A percentile compares a stretch with the other conserved stretches of the same genome.
phyloP scores from a whole-genome alignment of 768 basidiomycete species.

The Tulasnella sp. region DNA sequence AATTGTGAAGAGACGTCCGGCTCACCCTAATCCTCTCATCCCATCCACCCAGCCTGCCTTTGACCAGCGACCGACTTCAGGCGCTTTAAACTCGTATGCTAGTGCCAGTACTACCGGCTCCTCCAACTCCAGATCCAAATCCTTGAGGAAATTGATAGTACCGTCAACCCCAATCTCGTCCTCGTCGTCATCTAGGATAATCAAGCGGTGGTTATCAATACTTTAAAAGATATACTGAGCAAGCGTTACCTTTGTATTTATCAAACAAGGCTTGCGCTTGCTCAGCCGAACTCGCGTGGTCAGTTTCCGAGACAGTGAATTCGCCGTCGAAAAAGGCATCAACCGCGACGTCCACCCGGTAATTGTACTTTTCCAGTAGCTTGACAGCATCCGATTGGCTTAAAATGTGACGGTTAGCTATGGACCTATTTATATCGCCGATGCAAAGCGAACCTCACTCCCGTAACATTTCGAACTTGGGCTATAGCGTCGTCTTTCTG shows the following conservation, averaged over 20 bases:
- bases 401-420: not conserved
- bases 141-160: slow-evolving; percentile 64
- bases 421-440: not conserved
- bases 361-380: slow-evolving; percentile 14
- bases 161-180: slow-evolving; percentile 60
- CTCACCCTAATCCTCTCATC: slow-evolving; percentile 64
- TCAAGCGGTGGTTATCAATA: not conserved
- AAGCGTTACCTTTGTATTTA: slow-evolving; percentile 47
- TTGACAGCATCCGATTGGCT: slow-evolving; percentile 13
- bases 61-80: slow-evolving; percentile 58
- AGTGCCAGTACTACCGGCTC: slow-evolving; percentile 74
- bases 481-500: slow-evolving; percentile 12
- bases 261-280: slow-evolving; percentile 52
- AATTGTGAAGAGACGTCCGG: slow-evolving; percentile 7
- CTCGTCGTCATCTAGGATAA: slow-evolving; percentile 22
- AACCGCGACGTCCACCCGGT: slow-evolving; percentile 16
- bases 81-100: slow-evolving; percentile 71
- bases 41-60: slow-evolving; percentile 66
- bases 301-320: not conserved
- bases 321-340: slow-evolving; percentile 19
- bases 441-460: not conserved
- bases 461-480: not conserved
- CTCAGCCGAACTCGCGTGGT: slow-evolving; percentile 14
- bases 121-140: slow-evolving; percentile 58
- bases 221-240: not conserved